phyloP scores from a whole-genome alignment of 73 alveolate genomes.

The Uronychia setigera region DNA sequence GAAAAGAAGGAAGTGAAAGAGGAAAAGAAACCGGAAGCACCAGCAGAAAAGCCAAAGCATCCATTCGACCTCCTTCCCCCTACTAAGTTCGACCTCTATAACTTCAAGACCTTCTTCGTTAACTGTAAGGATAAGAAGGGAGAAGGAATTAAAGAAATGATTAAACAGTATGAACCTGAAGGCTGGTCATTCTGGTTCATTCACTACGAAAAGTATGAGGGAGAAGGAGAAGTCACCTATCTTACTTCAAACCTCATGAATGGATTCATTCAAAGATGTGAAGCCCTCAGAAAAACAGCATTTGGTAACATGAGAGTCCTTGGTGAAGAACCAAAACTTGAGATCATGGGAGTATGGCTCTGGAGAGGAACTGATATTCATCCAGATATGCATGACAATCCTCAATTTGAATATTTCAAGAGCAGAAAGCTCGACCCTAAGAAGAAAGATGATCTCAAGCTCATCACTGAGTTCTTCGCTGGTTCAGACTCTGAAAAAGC shows the following conservation, averaged over 20 bases:
- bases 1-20: constrained; percentile 19
- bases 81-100: constrained; percentile 52
- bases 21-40: neutral
- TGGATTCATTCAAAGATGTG: constrained; percentile 52
- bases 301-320: constrained; percentile 62
- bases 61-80: no score
- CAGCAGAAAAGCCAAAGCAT: constrained; percentile 37
- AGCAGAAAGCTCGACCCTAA: constrained; percentile 34
- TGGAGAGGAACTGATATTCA: constrained; percentile 75
- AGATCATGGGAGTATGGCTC: constrained; percentile 61
- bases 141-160: constrained; percentile 51
- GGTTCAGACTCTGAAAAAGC: no score
- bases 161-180: constrained; percentile 61
- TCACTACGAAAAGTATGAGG: constrained; percentile 61
- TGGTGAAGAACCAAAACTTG: constrained; percentile 69
- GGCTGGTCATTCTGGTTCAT: constrained; percentile 57
- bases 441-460: constrained; percentile 31
- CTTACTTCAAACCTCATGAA: constrained; percentile 49
- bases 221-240: constrained; percentile 42
- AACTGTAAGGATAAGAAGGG: constrained; percentile 30
- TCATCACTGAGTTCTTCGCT: constrained; percentile 58
- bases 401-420: constrained; percentile 44
- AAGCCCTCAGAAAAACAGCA: constrained; percentile 45
- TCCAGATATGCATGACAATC: constrained; percentile 50
- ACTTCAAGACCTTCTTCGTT: constrained; percentile 54